phyloP scores from a whole-genome alignment of 192 early-diverging fungal species.

The Physocladia obscura region DNA sequence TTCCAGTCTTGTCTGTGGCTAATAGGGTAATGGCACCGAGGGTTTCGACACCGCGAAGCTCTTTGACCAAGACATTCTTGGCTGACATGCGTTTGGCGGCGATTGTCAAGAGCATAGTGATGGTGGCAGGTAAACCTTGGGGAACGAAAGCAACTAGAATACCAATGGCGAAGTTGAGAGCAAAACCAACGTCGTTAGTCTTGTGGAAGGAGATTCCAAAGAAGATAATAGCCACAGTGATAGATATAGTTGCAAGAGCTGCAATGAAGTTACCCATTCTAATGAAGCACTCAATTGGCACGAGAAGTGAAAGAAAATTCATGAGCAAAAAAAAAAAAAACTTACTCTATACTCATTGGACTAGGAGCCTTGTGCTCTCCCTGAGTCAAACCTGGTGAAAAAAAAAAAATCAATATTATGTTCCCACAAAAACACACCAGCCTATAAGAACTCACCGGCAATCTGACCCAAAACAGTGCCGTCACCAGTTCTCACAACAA shows the following conservation, averaged over 20 bases:
- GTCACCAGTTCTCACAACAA: slow-evolving; percentile 55
- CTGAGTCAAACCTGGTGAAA: no score
- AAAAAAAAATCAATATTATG: no score
- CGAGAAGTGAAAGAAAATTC: no score
- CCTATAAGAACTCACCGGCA: no score
- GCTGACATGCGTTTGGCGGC: slow-evolving; percentile 52
- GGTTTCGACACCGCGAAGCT: slow-evolving; percentile 63
- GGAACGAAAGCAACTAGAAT: slow-evolving; percentile 57
- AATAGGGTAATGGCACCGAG: slow-evolving; percentile 63
- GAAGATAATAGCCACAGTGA: slow-evolving; percentile 82
- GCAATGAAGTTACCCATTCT: slow-evolving; percentile 81
- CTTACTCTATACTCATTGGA: no score
- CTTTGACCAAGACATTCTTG: slow-evolving; percentile 59
- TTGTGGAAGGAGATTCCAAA: slow-evolving; percentile 75
- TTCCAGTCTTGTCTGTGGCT: no score
- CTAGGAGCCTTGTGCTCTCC: no score
- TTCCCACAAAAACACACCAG: no score
- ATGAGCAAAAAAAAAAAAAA: no score
- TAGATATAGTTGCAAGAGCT: slow-evolving; percentile 57
- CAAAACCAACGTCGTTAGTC: slow-evolving; percentile 15
- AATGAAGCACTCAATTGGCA: slow-evolving; percentile 53
- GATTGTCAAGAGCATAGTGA: slow-evolving; percentile 57
- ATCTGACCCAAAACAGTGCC: slow-evolving; percentile 53
- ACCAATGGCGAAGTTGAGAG: slow-evolving; percentile 55
- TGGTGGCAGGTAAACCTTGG: slow-evolving; percentile 58